These are phyloP conservation scores for Nicotiana otophora DNA, from an alignment of 257 asterid species.

Conservation along the genomic window DNA sequence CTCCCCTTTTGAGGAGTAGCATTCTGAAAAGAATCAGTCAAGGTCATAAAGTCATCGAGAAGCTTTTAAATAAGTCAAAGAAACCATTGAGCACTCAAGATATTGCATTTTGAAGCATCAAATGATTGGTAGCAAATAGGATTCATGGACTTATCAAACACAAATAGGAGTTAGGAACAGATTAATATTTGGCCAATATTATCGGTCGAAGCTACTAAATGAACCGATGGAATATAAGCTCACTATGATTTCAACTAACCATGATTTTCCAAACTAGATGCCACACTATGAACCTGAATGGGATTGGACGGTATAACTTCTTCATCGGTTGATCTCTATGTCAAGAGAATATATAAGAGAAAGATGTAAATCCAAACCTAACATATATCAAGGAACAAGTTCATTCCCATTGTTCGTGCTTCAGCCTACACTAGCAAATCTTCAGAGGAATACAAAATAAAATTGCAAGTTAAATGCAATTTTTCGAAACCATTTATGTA, in stretches of 20 bases:
- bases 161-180: background rate
- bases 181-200: background rate
- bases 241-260: background rate
- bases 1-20: constrained; percentile 69
- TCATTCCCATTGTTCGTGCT: background rate
- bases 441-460: background rate
- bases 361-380: background rate
- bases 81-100: background rate
- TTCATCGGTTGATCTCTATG: background rate
- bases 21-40: constrained; percentile 37
- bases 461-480: background rate
- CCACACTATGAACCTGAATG: background rate
- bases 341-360: background rate
- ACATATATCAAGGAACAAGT: background rate
- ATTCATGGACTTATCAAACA: background rate
- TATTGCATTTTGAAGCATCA: background rate
- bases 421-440: background rate
- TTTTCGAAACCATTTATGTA: background rate
- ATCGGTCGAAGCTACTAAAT: background rate
- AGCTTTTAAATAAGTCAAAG: background rate
- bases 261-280: background rate
- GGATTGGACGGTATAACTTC: background rate
- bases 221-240: background rate
- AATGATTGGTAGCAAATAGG: background rate
- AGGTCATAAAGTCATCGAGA: background rate